Evolutionary conservation across 106 monocot species (phyloP).

Genomic region (Iris macrosiphon): DNA sequence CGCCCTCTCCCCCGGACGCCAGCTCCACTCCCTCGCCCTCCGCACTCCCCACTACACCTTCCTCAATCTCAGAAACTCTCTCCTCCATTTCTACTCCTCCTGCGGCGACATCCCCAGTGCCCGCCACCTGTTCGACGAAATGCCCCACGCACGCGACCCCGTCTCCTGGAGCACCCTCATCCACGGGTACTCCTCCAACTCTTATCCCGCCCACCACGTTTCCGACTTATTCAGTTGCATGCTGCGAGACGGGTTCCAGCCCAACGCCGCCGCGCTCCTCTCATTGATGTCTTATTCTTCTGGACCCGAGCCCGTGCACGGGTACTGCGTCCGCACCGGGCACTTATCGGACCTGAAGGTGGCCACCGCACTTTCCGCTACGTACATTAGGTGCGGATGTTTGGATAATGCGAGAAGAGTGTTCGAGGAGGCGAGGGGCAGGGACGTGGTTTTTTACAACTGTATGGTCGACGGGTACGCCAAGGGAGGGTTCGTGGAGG

Average conservation of each 20-base stretch:
- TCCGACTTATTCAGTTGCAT: constrained; percentile 21
- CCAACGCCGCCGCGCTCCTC: constrained; percentile 15
- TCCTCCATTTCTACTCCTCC: constrained; percentile 30
- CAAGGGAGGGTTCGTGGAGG: constrained; percentile 18
- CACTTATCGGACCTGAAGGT: constrained; percentile 22
- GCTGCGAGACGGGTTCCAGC: not conserved
- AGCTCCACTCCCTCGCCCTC: constrained; percentile 20
- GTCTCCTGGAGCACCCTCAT: constrained; percentile 36
- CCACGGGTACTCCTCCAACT: constrained; percentile 22
- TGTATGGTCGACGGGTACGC: constrained; percentile 51
- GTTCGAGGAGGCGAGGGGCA: constrained; percentile 21
- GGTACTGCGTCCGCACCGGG: constrained; percentile 38
- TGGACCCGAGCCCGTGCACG: constrained; percentile 23
- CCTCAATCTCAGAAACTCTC: constrained; percentile 30
- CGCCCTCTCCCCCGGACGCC: constrained; percentile 6
- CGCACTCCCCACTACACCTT: constrained; percentile 15
- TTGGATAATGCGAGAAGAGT: constrained; percentile 23
- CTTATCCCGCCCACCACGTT: not conserved
- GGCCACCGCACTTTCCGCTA: constrained; percentile 16
- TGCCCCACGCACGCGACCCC: constrained; percentile 16
- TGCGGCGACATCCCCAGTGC: constrained; percentile 9
- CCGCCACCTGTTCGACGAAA: constrained; percentile 42
- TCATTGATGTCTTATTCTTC: constrained; percentile 21
- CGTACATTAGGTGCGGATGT: constrained; percentile 14
- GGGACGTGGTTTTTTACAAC: constrained; percentile 51